These are phyloP conservation scores for Nectriaceae sp. DNA, from an alignment of 2,329 filamentous ascomycete species.

Conservation along the genomic window DNA sequence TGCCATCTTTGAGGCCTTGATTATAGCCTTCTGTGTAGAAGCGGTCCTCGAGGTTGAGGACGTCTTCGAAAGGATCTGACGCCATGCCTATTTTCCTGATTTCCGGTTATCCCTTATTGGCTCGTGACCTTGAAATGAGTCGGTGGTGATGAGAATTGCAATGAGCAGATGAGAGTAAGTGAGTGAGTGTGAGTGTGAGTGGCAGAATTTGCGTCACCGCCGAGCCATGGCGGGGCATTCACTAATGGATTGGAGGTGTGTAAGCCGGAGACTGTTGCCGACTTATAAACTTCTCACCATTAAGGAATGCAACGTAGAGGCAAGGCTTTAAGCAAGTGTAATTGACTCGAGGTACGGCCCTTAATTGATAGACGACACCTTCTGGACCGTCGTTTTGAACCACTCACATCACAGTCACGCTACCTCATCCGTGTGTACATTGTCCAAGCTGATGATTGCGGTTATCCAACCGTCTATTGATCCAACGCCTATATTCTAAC, in stretches of 20 bases:
- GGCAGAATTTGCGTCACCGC: conserved; percentile 34
- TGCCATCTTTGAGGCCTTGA: conserved; percentile 74
- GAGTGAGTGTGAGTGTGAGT: conserved; percentile 6
- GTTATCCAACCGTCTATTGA: conserved; percentile 11
- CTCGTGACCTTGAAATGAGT: neutral
- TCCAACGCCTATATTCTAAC: conserved; percentile 6
- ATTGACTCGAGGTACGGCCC: too few species aligned
- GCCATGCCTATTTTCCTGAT: conserved; percentile 24
- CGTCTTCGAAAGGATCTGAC: conserved; percentile 56
- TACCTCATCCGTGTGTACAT: neutral
- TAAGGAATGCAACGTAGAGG: too few species aligned
- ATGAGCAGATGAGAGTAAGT: too few species aligned
- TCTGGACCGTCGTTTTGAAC: too few species aligned
- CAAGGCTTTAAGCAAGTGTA: too few species aligned
- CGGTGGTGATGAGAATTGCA: neutral
- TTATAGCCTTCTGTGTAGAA: conserved; percentile 85
- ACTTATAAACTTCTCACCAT: neutral
- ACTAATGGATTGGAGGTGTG: neutral
- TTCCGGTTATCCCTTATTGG: neutral
- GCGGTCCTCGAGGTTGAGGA: conserved; percentile 62
- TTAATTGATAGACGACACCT: too few species aligned
- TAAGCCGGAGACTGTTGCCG: neutral
- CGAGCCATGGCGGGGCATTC: conserved; percentile 27
- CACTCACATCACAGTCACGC: too few species aligned
- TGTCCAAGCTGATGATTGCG: neutral